phyloP scores from a whole-genome alignment of 2,329 filamentous ascomycete genomes.

The Aspergillus bombycis region DNA sequence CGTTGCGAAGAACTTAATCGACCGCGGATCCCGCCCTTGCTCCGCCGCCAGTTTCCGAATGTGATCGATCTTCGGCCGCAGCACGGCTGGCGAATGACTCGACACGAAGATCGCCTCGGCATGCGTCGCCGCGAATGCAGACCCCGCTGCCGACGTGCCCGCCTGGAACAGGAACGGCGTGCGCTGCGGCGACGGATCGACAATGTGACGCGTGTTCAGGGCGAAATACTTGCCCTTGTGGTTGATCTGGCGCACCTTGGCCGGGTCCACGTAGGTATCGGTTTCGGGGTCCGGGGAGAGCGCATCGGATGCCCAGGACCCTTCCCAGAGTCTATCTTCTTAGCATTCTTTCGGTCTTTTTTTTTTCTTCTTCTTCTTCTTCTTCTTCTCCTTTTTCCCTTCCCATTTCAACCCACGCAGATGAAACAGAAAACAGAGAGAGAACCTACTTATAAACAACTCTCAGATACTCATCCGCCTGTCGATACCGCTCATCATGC shows the following conservation, averaged over 20 bases:
- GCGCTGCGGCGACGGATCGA: slow-evolving; percentile 60
- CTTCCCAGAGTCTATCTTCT: slow-evolving; percentile 53
- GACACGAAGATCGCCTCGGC: slow-evolving; percentile 66
- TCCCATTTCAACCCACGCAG: not conserved
- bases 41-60: slow-evolving; percentile 57
- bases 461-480: slow-evolving; percentile 64
- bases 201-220: slow-evolving; percentile 51
- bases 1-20: slow-evolving; percentile 60
- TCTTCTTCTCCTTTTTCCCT: not conserved
- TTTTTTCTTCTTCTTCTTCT: not conserved
- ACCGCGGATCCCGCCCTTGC: slow-evolving; percentile 58
- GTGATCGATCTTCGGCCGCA: slow-evolving; percentile 55
- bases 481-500: slow-evolving; percentile 64
- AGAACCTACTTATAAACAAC: slow-evolving; percentile 62
- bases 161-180: slow-evolving; percentile 35
- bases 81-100: slow-evolving; percentile 53
- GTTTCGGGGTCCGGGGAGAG: slow-evolving; percentile 56
- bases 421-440: not conserved
- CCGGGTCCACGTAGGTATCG: slow-evolving; percentile 62
- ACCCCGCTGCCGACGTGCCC: slow-evolving; percentile 61
- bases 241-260: slow-evolving; percentile 63
- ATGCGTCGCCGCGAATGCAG: slow-evolving; percentile 59
- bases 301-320: slow-evolving; percentile 62
- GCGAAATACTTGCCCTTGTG: slow-evolving; percentile 61
- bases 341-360: not conserved